These are phyloP conservation scores for Pythium grandisporangium DNA, from an alignment of 352 stramenopile genomes.

Conservation along the genomic window DNA sequence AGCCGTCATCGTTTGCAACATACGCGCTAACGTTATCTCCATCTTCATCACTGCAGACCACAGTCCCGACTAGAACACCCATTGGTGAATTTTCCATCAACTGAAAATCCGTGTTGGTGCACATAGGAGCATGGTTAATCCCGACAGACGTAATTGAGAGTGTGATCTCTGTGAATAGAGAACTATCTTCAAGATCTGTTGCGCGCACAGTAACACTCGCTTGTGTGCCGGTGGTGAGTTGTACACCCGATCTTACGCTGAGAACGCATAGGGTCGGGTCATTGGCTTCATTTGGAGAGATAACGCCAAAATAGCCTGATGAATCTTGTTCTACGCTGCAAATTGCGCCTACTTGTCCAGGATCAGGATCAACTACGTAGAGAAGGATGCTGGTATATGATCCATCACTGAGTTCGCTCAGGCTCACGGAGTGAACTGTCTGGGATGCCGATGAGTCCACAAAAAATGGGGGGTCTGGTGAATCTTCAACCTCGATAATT, in stretches of 20 bases:
- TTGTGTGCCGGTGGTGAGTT: constrained; percentile 6
- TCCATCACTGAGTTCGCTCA: constrained; percentile 32
- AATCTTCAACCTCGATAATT: constrained; percentile 23
- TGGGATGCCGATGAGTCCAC: constrained; percentile 18
- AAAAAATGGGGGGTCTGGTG: constrained; percentile 38
- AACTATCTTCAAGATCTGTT: constrained; percentile 24
- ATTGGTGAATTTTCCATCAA: constrained; percentile 34
- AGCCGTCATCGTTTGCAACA: constrained; percentile 21
- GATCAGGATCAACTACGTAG: constrained; percentile 30
- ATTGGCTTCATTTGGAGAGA: too few species aligned
- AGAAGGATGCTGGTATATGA: constrained; percentile 30
- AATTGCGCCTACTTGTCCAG: constrained; percentile 24
- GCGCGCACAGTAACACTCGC: constrained; percentile 17
- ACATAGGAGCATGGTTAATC: constrained; percentile 37
- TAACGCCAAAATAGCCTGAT: constrained; percentile 22
- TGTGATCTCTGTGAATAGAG: constrained; percentile 28
- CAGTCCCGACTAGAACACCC: constrained; percentile 14
- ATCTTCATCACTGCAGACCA: constrained; percentile 24
- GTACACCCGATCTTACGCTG: constrained; percentile 3
- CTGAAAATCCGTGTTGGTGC: constrained; percentile 12
- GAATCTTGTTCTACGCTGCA: constrained; percentile 27
- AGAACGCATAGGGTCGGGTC: too few species aligned
- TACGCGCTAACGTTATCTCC: constrained; percentile 23
- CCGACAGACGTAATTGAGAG: constrained; percentile 31
- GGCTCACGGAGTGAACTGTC: constrained; percentile 25